Evolutionary conservation across 495 filamentous ascomycete species (phyloP).

Genomic region (Aspergillus cavernicola): DNA sequence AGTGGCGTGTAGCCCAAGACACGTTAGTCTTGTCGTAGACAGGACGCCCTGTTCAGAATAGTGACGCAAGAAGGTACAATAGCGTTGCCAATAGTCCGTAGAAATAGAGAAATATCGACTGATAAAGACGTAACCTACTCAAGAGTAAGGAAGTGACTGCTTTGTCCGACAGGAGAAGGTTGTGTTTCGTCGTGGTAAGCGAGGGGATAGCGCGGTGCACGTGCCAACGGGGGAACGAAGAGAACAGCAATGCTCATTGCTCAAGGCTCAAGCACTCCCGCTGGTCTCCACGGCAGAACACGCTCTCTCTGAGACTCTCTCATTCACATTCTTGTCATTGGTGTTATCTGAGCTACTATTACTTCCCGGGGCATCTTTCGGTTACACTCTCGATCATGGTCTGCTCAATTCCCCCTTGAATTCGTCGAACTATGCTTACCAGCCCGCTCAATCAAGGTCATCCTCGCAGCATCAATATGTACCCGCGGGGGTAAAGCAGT

Average conservation of each 20-base stretch:
- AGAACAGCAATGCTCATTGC: constrained; percentile 42
- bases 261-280: constrained; percentile 33
- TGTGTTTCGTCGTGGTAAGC: constrained; percentile 34
- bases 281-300: constrained; percentile 15
- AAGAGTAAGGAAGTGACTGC: not conserved
- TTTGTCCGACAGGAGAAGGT: constrained; percentile 12
- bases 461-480: constrained; percentile 98
- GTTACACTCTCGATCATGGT: constrained; percentile 16
- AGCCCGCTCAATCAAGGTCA: constrained; percentile 60
- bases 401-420: constrained; percentile 8
- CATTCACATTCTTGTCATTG: not conserved
- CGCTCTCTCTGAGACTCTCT: not conserved
- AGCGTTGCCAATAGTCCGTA: too few relatives aligned
- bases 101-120: too few relatives aligned
- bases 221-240: constrained; percentile 38
- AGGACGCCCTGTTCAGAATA: not conserved
- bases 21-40: not conserved
- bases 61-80: too few relatives aligned
- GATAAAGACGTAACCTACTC: not conserved
- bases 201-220: constrained; percentile 38
- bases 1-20: constrained; percentile 18
- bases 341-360: not conserved
- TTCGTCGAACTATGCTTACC: constrained; percentile 21
- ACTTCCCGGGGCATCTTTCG: not conserved
- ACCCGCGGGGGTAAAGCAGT: constrained; percentile 97